These are phyloP conservation scores for Scopulariopsis brevicaulis DNA, from an alignment of 2,329 filamentous ascomycete genomes.

Conservation along the genomic window DNA sequence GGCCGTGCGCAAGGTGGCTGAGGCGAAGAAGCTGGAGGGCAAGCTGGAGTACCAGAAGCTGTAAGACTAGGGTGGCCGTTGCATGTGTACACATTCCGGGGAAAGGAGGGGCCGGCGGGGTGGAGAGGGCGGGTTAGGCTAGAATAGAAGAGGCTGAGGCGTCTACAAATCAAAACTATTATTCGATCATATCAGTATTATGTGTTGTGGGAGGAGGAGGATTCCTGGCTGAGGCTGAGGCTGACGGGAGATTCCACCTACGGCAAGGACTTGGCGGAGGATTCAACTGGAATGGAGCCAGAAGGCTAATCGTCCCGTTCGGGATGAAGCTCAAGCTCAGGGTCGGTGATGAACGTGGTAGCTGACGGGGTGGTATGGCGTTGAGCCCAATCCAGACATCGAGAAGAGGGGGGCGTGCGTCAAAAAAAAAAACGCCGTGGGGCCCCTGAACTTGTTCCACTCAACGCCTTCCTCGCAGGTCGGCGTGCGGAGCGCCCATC, in stretches of 20 bases:
- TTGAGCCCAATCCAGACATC: too few species aligned
- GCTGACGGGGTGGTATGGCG: too few species aligned
- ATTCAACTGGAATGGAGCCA: not conserved
- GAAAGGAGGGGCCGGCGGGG: not conserved
- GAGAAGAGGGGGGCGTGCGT: not conserved
- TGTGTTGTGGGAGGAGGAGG: not conserved
- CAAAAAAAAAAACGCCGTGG: not conserved
- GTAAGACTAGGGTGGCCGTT: conserved; percentile 30
- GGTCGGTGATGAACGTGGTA: too few species aligned
- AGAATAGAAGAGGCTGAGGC: not conserved
- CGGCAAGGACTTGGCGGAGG: not conserved
- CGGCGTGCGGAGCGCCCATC: not conserved
- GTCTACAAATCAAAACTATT: not conserved
- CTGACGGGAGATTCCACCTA: not conserved
- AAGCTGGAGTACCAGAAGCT: conserved; percentile 97
- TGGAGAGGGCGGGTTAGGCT: not conserved
- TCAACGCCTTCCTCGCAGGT: not conserved
- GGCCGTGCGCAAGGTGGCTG: conserved; percentile 92
- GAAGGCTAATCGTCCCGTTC: too few species aligned
- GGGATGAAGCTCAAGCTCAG: too few species aligned
- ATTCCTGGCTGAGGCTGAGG: not conserved
- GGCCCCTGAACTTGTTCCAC: not conserved
- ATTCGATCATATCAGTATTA: not conserved
- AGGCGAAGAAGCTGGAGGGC: conserved; percentile 96
- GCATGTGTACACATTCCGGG: not conserved